These are phyloP conservation scores for Coelastrella sp. DNA, from an alignment of 139 green algal genomes.

Conservation along the genomic window DNA sequence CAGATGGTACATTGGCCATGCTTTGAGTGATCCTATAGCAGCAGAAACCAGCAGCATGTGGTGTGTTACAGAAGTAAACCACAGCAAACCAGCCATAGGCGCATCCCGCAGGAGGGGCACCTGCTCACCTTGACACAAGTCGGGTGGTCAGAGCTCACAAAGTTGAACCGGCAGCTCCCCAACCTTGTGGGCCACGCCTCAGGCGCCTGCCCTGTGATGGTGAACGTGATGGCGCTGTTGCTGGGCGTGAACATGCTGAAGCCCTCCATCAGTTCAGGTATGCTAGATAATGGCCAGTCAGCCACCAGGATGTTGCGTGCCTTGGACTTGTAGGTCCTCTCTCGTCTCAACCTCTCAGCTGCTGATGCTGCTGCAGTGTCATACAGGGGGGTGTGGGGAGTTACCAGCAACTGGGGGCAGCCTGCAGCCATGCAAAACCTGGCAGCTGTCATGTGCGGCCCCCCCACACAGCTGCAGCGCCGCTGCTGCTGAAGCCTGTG, in stretches of 20 bases:
- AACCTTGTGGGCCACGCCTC: conserved; percentile 1
- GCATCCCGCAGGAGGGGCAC: background rate
- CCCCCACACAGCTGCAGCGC: background rate
- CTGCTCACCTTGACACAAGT: conserved; percentile 30
- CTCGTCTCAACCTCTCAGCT: conserved; percentile 27
- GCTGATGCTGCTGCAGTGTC: conserved; percentile 6
- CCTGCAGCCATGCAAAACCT: background rate
- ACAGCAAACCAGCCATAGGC: background rate
- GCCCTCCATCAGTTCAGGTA: conserved; percentile 29
- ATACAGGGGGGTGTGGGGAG: background rate
- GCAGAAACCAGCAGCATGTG: background rate
- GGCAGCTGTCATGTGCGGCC: background rate
- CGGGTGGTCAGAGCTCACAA: conserved; percentile 11
- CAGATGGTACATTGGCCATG: background rate
- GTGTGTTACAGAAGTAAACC: background rate
- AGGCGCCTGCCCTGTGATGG: conserved; percentile 3
- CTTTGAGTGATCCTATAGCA: too few relatives aligned
- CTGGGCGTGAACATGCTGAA: conserved; percentile 19
- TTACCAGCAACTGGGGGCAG: background rate
- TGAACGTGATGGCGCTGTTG: conserved; percentile 31
- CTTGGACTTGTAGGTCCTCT: conserved; percentile 42
- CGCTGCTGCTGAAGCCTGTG: background rate
- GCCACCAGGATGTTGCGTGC: conserved; percentile 36
- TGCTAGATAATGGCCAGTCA: conserved; percentile 12
- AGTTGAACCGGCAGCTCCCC: conserved; percentile 35